phyloP scores from a whole-genome alignment of 495 filamentous ascomycete species.

The Hyphodiscus hymeniophilus region DNA sequence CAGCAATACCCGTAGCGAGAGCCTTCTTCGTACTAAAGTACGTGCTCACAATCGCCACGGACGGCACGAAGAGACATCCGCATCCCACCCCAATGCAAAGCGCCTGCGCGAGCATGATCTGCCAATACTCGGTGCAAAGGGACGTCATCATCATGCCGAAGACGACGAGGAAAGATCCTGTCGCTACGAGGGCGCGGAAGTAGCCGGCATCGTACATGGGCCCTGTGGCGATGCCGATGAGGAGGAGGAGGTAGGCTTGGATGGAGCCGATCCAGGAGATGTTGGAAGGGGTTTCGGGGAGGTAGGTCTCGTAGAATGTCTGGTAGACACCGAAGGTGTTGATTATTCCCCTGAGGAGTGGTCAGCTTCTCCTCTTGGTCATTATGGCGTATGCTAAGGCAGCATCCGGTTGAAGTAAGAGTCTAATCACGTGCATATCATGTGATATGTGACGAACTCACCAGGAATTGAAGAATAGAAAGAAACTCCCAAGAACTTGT shows the following conservation, averaged over 20 bases:
- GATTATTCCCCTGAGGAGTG: constrained; percentile 55
- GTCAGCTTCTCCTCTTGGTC: neutral
- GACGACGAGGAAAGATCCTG: constrained; percentile 46
- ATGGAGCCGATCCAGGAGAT: constrained; percentile 73
- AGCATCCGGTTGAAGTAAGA: too few species aligned
- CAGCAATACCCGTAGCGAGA: constrained; percentile 49
- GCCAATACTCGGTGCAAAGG: constrained; percentile 57
- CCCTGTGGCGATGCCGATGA: constrained; percentile 57
- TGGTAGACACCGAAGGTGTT: constrained; percentile 70
- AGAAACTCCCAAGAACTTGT: constrained; percentile 46
- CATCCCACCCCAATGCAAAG: constrained; percentile 62
- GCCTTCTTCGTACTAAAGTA: constrained; percentile 62
- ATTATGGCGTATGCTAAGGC: neutral
- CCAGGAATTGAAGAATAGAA: constrained; percentile 55
- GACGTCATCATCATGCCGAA: constrained; percentile 66
- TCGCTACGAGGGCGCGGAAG: constrained; percentile 30
- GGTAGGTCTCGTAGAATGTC: constrained; percentile 50
- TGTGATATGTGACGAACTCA: constrained; percentile 17
- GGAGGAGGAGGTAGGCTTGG: constrained; percentile 67
- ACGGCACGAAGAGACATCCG: constrained; percentile 64
- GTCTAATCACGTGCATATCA: neutral
- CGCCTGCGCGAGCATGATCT: constrained; percentile 69
- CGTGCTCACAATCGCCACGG: constrained; percentile 55
- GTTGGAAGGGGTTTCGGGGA: constrained; percentile 46
- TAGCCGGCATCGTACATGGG: constrained; percentile 61